A percentile compares a stretch with the other conserved stretches of the same genome.
These are phyloP conservation scores for Microbotryum scabiosae DNA, from an alignment of 1,284 basidiomycete genomes.

Conservation along the genomic window DNA sequence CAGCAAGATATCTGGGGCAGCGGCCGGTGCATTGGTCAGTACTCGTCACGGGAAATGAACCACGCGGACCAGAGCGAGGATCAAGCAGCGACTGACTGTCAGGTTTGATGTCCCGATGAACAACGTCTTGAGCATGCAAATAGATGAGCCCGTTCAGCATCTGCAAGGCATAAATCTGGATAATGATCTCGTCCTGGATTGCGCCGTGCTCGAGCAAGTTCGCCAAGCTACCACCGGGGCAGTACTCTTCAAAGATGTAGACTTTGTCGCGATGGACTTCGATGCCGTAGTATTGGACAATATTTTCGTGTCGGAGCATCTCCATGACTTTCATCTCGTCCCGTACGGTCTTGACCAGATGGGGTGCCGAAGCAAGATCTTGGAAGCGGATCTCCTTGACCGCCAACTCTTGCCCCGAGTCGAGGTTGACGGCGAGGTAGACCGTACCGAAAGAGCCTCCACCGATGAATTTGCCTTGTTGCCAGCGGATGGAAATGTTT, in stretches of 20 bases:
- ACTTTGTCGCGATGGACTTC: conserved; percentile 98
- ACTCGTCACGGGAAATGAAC: too few relatives aligned
- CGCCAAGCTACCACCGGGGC: conserved; percentile 89
- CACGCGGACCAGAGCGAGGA: neutral
- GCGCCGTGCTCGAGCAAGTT: conserved; percentile 84
- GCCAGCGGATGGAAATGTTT: conserved; percentile 95
- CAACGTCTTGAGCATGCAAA: conserved; percentile 82
- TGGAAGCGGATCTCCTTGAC: conserved; percentile 99
- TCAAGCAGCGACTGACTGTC: conserved; percentile 64
- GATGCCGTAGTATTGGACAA: conserved; percentile 98
- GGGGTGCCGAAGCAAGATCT: conserved; percentile 60
- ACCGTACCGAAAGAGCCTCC: conserved; percentile 95
- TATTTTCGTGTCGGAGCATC: conserved; percentile 94
- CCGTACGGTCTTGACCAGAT: conserved; percentile 72
- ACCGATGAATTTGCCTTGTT: conserved; percentile 96
- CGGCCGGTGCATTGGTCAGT: neutral
- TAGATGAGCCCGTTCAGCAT: conserved; percentile 93
- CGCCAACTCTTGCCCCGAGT: conserved; percentile 94
- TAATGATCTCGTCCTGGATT: conserved; percentile 93
- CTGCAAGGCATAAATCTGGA: conserved; percentile 93
- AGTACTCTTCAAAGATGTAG: conserved; percentile 99
- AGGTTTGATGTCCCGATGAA: conserved; percentile 97
- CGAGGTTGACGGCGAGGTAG: conserved; percentile 95
- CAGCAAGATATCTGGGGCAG: conserved; percentile 71
- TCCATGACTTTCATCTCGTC: conserved; percentile 99